Evolutionary conservation across 179 eudicot genomes (phyloP), one percentile per base, ranked within the genome.

Genomic region (Silene noctiflora): DNA sequence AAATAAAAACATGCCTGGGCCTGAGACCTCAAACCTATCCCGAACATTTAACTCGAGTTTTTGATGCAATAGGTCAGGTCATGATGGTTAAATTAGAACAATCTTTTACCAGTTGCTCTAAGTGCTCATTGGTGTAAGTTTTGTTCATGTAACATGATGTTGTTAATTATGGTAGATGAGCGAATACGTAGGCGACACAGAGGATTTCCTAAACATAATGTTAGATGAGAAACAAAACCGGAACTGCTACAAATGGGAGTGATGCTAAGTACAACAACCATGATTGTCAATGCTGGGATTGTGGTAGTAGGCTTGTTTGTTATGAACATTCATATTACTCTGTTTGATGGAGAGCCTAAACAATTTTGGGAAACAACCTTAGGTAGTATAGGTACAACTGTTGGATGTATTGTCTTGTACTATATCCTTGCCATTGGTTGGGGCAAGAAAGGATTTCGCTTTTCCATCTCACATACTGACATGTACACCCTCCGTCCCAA

Each of bases 171-270:
- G 8, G n/a, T n/a, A n/a, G n/a, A n/a, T n/a, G n/a, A n/a, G n/a
- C n/a, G n/a, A n/a, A n/a, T n/a, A n/a, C n/a, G n/a, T n/a, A n/a
- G 86, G 84, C 17, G 91, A 86, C 77, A 88, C 89, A 13, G 91
- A 86, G 80, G 89, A 88, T 81, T 88, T 78, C 67, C 84, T 87
- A 51, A 89, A 87, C 82, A 89, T 89, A 44, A 85, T 89, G 92
- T 73, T 87, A 73, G 92, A 87, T 33, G 90, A 89, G 73, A 89
- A 89, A 76, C 89, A 85, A 61, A 89, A 89, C 77, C 89, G 87
- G 81, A n/a, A n/a, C 80, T 89, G 62, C 78, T 89, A 39, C 86
- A 89, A 78, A 89, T 89, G 92, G 90, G 92, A 27, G 91, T 88
- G 67, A 84, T 85, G 87, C 80, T 89, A 10, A 87, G 85, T 66